Evolutionary conservation across 345 rosid species (phyloP), one percentile per base, ranked within the genome.

Genomic region (Fremontodendron californicum): DNA sequence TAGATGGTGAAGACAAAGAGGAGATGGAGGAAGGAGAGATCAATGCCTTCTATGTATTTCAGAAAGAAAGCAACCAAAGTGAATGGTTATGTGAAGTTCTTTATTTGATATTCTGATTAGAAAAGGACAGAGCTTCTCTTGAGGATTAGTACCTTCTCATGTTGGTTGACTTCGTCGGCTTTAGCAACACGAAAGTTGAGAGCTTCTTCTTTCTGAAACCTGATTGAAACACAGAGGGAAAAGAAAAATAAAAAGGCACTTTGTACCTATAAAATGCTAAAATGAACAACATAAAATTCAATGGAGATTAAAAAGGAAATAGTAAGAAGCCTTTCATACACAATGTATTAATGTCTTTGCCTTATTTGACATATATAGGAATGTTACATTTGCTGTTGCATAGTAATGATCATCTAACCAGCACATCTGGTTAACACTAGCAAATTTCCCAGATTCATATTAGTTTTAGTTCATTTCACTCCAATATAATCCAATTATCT

Each of bases 191-290:
- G 90, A 77, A 89, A 93, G 82, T 82, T 82, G 78, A 96, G 89
- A 7, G 98, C 96, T 83, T 91, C 96, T 86, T 96, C 96, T 82
- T 92, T 92, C 48, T 91, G 97, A 78, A 82, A 81, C 84, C 97
- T 96, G 89, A 75, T 78, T 69, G 37, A 62, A 65, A 63, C 23
- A 77, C 15, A 43, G 40, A 77, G 55, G 25, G 21, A 18, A 69
- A 48, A 27, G 39, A 4, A 46, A 21, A 67, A 2, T 16, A 52
- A 57, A 58, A 23, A 64, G 27, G 31, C 33, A 75, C 16, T 66
- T 49, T 45, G 11, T 51, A 49, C 15, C 52, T 64, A 25, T 61
- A 49, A 71, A 79, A 61, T 61, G n/a, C 65, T 29, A 75, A 72
- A 62, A 73, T 29, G 68, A 52, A 29, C 72, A 62, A 33, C 55